These are phyloP conservation scores for Sclerotinia borealis DNA, from an alignment of 2,329 filamentous ascomycete genomes.

Conservation along the genomic window DNA sequence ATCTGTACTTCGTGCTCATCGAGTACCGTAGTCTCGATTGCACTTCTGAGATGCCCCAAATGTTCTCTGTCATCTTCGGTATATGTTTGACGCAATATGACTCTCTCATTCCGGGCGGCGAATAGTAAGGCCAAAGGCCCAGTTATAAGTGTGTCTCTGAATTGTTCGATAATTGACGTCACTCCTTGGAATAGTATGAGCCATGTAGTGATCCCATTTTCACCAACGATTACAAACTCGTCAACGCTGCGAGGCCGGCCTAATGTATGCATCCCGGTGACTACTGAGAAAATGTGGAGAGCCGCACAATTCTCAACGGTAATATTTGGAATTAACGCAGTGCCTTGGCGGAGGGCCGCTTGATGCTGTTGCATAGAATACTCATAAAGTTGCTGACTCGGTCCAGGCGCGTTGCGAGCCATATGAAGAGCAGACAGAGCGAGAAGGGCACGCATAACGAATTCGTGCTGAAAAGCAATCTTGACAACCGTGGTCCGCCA, in stretches of 20 bases:
- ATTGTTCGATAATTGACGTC: neutral
- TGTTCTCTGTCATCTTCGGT: neutral
- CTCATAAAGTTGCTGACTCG: slow-evolving; percentile 33
- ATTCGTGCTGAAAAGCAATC: slow-evolving; percentile 39
- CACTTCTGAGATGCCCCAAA: neutral
- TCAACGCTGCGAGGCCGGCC: slow-evolving; percentile 29
- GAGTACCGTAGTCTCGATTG: neutral
- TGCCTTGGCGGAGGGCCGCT: slow-evolving; percentile 20
- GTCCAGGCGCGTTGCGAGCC: slow-evolving; percentile 34
- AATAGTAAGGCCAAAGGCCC: neutral
- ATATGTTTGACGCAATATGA: neutral
- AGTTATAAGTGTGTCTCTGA: neutral
- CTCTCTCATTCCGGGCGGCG: neutral
- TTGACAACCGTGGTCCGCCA: slow-evolving; percentile 40
- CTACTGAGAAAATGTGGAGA: slow-evolving; percentile 33
- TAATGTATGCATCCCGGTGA: slow-evolving; percentile 34
- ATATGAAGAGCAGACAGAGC: slow-evolving; percentile 43
- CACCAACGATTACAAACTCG: slow-evolving; percentile 31
- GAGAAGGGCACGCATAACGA: slow-evolving; percentile 41
- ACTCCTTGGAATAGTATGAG: slow-evolving; percentile 26
- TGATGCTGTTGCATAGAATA: slow-evolving; percentile 34
- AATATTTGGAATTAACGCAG: slow-evolving; percentile 29
- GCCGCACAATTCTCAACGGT: slow-evolving; percentile 28
- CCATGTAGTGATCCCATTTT: slow-evolving; percentile 32
- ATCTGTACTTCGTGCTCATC: neutral